Evolutionary conservation across 495 filamentous ascomycete species (phyloP).

Genomic region (Daldinia concentrica): DNA sequence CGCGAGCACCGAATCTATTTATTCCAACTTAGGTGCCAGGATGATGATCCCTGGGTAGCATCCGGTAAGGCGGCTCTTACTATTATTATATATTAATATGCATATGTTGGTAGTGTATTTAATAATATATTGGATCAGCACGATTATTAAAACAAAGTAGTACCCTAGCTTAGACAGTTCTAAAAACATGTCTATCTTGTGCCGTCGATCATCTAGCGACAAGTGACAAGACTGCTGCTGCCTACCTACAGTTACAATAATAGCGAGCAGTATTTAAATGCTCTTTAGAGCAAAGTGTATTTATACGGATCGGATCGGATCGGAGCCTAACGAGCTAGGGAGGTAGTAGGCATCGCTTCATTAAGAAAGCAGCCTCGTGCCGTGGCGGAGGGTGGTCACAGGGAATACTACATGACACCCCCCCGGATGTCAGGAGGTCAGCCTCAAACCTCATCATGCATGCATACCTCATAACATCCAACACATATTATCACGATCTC

Average conservation of each 20-base stretch:
- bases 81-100: neutral
- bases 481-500: neutral
- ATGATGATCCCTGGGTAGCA: neutral
- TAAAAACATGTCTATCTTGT: neutral
- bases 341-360: neutral
- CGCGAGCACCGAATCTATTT: neutral
- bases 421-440: slow-evolving; percentile 25
- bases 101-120: neutral
- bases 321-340: neutral
- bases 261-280: neutral
- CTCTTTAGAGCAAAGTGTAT: neutral
- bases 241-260: neutral
- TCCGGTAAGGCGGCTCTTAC: neutral
- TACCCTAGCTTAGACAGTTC: neutral
- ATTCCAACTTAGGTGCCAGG: neutral
- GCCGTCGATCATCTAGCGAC: neutral
- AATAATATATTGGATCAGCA: neutral
- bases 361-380: slow-evolving; percentile 20
- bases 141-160: neutral
- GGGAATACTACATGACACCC: slow-evolving; percentile 18
- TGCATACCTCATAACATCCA: too few species aligned
- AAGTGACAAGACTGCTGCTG: too few species aligned
- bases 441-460: slow-evolving; percentile 11
- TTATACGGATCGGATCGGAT: neutral
- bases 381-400: slow-evolving; percentile 24